Percentiles rank a stretch among this genome's conserved stretches.
Conservation (phyloP, 331 rosid species). For the Quercus lobata region DNA sequence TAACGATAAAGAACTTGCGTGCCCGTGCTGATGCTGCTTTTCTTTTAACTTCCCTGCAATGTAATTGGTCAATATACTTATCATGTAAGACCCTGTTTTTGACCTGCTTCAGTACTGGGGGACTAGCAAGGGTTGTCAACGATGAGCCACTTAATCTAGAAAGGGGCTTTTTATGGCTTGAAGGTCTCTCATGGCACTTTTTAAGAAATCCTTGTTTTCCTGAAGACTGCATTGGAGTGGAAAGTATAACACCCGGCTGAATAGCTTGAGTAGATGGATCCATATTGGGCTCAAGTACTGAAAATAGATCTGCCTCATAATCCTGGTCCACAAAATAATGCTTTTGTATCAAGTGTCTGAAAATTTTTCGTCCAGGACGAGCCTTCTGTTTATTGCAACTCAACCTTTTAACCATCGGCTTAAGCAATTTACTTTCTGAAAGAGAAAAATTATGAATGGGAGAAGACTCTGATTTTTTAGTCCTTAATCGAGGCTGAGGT, state of each 20-base stretch:
- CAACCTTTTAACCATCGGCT: constrained; percentile 36
- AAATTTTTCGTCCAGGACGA: constrained; percentile 44
- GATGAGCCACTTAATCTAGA: constrained; percentile 48
- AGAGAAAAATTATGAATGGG: constrained; percentile 44
- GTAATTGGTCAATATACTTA: constrained; percentile 76
- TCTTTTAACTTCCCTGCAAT: constrained; percentile 65
- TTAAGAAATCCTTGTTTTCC: constrained; percentile 36
- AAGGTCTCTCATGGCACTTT: constrained; percentile 38
- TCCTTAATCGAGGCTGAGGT: constrained; percentile 53
- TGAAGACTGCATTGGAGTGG: constrained; percentile 51
- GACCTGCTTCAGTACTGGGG: constrained; percentile 74
- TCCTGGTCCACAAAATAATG: constrained; percentile 36
- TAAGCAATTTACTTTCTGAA: constrained; percentile 69
- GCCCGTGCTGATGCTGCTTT: constrained; percentile 30
- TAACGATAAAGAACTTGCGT: constrained; percentile 5
- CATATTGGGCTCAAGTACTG: constrained; percentile 66
- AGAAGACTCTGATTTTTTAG: constrained; percentile 40
- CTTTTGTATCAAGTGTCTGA: constrained; percentile 40
- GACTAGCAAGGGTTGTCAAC: constrained; percentile 50
- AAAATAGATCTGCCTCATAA: constrained; percentile 67
- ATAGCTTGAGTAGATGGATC: constrained; percentile 31
- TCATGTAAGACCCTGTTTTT: constrained; percentile 72
- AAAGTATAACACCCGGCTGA: constrained; percentile 33
- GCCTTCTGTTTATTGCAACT: constrained; percentile 39
- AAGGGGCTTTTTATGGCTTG: constrained; percentile 43